Percentiles rank a stretch among this genome's conserved stretches.
Evolutionary conservation across 75 land plant genomes (phyloP).

Genomic region (Pinus albicaulis): DNA sequence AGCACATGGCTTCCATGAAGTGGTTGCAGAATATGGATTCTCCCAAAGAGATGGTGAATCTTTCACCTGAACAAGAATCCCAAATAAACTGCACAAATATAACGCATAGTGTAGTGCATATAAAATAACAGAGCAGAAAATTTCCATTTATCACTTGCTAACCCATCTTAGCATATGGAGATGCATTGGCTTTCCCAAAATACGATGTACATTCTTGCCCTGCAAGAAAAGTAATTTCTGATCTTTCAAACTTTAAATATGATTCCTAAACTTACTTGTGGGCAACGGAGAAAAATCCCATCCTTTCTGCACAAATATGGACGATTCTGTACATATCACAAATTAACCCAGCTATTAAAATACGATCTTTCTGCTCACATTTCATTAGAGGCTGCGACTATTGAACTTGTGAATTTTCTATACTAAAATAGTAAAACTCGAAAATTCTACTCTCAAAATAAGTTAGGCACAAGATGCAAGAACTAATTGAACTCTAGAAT

Average conservation of each 20-base stretch:
- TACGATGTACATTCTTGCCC: not conserved
- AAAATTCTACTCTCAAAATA: not conserved
- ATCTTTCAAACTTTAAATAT: not conserved
- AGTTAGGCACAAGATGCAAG: too few relatives aligned
- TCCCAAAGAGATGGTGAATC: slow-evolving; percentile 88
- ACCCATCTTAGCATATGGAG: not conserved
- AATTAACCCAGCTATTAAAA: slow-evolving; percentile 1
- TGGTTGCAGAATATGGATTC: slow-evolving; percentile 87
- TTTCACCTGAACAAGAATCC: slow-evolving; percentile 39
- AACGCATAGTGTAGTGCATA: not conserved
- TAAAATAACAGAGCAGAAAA: not conserved
- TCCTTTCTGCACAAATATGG: slow-evolving; percentile 87
- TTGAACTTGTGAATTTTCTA: not conserved
- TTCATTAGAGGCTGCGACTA: not conserved
- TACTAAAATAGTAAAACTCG: not conserved
- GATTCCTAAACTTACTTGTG: slow-evolving; percentile 51
- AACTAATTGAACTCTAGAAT: too few relatives aligned
- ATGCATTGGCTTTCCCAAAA: not conserved
- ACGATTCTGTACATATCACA: slow-evolving; percentile 49
- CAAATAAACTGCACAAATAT: not conserved
- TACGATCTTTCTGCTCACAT: not conserved
- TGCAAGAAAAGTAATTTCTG: not conserved
- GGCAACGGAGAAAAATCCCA: slow-evolving; percentile 73
- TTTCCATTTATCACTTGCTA: not conserved
- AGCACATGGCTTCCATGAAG: slow-evolving; percentile 93